Evolutionary conservation across 1,284 basidiomycete species (phyloP).

Genomic region (Rhodotorula sp.): DNA sequence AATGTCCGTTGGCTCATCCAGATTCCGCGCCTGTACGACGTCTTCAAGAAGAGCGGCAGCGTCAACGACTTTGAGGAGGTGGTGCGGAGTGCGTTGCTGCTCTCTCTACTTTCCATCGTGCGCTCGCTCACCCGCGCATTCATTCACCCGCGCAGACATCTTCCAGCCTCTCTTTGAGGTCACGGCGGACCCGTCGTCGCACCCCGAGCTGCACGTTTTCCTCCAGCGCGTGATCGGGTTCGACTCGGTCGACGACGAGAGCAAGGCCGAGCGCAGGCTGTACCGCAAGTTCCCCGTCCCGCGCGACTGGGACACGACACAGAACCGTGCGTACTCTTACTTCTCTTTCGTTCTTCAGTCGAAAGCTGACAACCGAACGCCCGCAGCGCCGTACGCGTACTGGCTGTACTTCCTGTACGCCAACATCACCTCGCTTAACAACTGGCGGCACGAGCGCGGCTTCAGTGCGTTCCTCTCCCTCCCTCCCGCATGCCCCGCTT

Average conservation of each 20-base stretch:
- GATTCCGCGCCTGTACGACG: slow-evolving; percentile 90
- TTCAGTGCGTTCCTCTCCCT: slow-evolving; percentile 72
- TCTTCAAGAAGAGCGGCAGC: slow-evolving; percentile 88
- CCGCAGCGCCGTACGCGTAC: slow-evolving; percentile 34
- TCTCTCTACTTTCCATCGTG: background rate
- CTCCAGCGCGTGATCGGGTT: slow-evolving; percentile 94
- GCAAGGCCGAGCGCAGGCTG: slow-evolving; percentile 85
- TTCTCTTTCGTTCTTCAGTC: slow-evolving; percentile 66
- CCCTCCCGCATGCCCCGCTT: background rate
- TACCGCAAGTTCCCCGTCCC: slow-evolving; percentile 97
- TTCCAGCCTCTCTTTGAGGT: slow-evolving; percentile 96
- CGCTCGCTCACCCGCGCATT: slow-evolving; percentile 19
- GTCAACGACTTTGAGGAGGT: slow-evolving; percentile 89
- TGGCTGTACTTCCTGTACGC: slow-evolving; percentile 98
- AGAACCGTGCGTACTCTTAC: slow-evolving; percentile 86
- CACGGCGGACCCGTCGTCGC: slow-evolving; percentile 82
- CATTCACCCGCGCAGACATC: slow-evolving; percentile 66
- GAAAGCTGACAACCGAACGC: slow-evolving; percentile 1
- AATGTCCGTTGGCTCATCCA: slow-evolving; percentile 99
- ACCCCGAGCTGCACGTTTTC: slow-evolving; percentile 94
- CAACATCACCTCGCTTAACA: slow-evolving; percentile 91
- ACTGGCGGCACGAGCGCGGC: slow-evolving; percentile 81
- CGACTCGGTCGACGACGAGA: slow-evolving; percentile 97
- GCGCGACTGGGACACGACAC: slow-evolving; percentile 80
- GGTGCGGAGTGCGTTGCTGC: slow-evolving; percentile 76